These are phyloP conservation scores for Artemisia tridentata DNA, from an alignment of 129 eudicot genomes.

Conservation along the genomic window DNA sequence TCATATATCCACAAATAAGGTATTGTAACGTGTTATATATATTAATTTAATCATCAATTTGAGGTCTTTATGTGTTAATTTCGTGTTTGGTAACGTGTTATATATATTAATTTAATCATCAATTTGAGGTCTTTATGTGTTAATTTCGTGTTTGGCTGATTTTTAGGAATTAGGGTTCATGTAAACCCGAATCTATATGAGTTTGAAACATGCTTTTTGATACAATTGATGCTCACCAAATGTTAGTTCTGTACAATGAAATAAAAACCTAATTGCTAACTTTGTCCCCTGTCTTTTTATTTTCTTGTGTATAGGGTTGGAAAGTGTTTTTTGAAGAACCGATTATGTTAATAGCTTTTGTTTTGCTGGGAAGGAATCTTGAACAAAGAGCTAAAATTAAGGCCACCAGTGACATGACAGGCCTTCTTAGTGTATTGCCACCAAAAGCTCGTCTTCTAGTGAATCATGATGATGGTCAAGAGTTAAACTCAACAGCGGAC, in stretches of 20 bases:
- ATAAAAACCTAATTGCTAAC: not conserved
- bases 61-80: no score
- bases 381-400: constrained; percentile 97
- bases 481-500: constrained; percentile 68
- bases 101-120: no score
- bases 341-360: constrained; percentile 95
- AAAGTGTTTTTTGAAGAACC: constrained; percentile 98
- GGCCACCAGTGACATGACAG: constrained; percentile 98
- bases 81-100: no score
- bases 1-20: no score
- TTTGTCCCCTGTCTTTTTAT: not conserved
- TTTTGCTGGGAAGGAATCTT: constrained; percentile 89
- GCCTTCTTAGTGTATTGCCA: constrained; percentile 83
- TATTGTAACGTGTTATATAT: no score
- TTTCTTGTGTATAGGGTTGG: constrained; percentile 70
- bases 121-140: no score
- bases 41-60: no score
- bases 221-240: no score
- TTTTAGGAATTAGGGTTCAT: no score
- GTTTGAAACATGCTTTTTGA: no score
- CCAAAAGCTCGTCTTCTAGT: constrained; percentile 94
- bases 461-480: constrained; percentile 43
- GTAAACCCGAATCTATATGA: no score
- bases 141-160: no score
- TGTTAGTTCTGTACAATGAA: not conserved